Base-by-base conservation (phyloP, 2,329 filamentous ascomycete genomes). In the Trichoderma sp. region DNA sequence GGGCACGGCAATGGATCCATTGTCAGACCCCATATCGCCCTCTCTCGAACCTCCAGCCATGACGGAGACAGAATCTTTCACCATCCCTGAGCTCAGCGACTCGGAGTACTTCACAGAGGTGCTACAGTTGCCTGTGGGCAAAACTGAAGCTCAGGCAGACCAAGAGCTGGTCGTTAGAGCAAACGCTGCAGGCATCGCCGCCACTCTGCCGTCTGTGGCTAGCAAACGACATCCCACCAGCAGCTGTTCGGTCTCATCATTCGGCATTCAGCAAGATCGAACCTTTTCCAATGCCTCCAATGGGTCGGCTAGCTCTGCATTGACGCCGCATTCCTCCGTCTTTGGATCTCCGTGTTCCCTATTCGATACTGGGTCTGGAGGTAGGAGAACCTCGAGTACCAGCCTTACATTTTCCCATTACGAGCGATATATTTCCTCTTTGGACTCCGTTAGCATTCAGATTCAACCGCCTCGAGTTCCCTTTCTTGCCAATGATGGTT, bases 401-500 rank as follows among this genome's bases (percentile, higher is more conserved):
- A 81, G 77, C 43, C 77, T 85, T 30, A 85, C 78, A 70, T 88
- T 88, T 74, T 79, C 82, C 7, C 82, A 84, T 34, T 89, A 88
- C 74, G 86, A 89, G 36, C 84, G 81, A 72, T 88, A 87, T 72
- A 75, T 88, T 47, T 78, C 82, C 20, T 80, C 85, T 55, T 73
- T 85, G 34, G 82, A 85, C 69, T 81, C 82, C 7, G 17, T 13
- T 15, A 78, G 84, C 43, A 80, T 82, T 73, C 83, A 84, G 72
- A 80, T 82, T 61, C 85, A 82, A 69, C 80, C 84, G 57, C 74
- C 80, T 68, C 81, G 80, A 71, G 73, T 79, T 4, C 77, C 80
- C 2, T 77, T 80, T 4, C 75, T 79, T 6, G 77, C 75, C 1
- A 73, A 78, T n/a, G 77, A 79, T 26, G 71, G 75, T 23, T 75